Evolutionary conservation across 1,284 basidiomycete genomes (phyloP), one percentile per base, ranked within the genome.

Genomic region (Earliella scabrosa): DNA sequence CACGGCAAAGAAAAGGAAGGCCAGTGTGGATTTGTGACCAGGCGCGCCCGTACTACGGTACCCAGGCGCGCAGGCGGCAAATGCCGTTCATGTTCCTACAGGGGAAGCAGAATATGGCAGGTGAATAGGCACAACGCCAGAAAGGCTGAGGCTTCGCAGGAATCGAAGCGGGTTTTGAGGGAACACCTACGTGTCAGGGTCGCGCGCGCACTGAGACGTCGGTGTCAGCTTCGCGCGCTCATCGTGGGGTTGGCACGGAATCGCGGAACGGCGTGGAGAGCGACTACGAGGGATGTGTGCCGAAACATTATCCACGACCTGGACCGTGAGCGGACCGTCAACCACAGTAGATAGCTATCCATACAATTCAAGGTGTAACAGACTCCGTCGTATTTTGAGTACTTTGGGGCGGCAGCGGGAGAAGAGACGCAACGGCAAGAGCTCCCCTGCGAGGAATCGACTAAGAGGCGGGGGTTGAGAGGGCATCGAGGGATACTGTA

Each of bases 51-150:
- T 59, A 59, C 61, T 55, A 50, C 31, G 58, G 61, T 56, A 57
- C 47, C 10, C 31, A n/a, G 14, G 38, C 21, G 23, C 27, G 20
- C 39, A 45, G 46, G 27, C 61, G 61, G 61, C 50, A 56, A 46
- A 36, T 31, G 48, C 61, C 61, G 61, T 40, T 52, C 45, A 54
- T 52, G 36, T 56, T 54, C 52, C 54, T 61, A 50, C 46, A 53
- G 50, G 53, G 46, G 59, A 56, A 47, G 49, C n/a, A n/a, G n/a
- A n/a, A 61, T 60, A 48, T 54, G 56, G 64, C 51, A 65, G 54
- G 63, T 58, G 59, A 65, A 65, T 50, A 67, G 59, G 58, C 62
- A 63, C 59, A 52, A 52, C 45, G 38, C 45, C 47, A 46, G 48
- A 53, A 56, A 45, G 36, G 32, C 47, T 45, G 23, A 20, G 31